Base-by-base conservation (phyloP, 2,329 filamentous ascomycete genomes). In the Colletotrichum liaoningense region DNA sequence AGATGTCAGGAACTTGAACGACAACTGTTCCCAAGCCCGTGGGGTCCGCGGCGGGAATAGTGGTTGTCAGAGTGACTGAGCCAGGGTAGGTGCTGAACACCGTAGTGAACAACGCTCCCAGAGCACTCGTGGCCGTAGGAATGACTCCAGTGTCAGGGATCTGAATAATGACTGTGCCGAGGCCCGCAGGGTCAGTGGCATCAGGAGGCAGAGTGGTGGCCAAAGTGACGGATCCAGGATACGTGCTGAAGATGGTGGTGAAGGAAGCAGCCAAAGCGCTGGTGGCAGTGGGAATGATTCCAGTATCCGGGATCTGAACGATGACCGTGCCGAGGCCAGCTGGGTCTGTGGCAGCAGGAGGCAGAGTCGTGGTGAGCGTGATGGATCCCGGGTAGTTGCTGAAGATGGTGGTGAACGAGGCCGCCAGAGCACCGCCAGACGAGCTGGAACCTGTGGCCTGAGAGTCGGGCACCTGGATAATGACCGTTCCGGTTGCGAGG, bases 121-220 rank as follows among this genome's bases (percentile, higher is more conserved):
- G 3, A 33, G 62, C 35, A 26, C 52, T 52, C 56, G 56, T 59
- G 30, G 30, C 56, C 11, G 35, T 63, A 5, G 60, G 60, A 1
- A 63, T 22, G 0, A 58, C 11, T 28, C 16, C 7, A 54, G 55
- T 71, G 9, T 63, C 60, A 3, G 68, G 68, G 8, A 67, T 56
- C 6, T 67, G 46, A 4, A 73, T 26, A 16, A 73, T 11, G 4
- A 73, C 52, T 24, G 71, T 73, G 12, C 60, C 55, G 24, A 28
- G 19, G 7, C 35, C 35, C 2, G 24, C 30, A 1, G 30, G n/a
- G 3, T 66, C 55, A 11, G 26, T 30, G 11, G 59, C 67, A 1
- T 22, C 49, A 0, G 70, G 70, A 3, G 22, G 11, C 2, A 73
- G 49, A 1, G 71, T 73, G 5, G 67, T 71, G 0, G 67, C 71